Percentiles rank a stretch among this genome's conserved stretches.
Evolutionary conservation across 192 early-diverging fungal species (phyloP).

Genomic region (Irineochytrium annulatum): DNA sequence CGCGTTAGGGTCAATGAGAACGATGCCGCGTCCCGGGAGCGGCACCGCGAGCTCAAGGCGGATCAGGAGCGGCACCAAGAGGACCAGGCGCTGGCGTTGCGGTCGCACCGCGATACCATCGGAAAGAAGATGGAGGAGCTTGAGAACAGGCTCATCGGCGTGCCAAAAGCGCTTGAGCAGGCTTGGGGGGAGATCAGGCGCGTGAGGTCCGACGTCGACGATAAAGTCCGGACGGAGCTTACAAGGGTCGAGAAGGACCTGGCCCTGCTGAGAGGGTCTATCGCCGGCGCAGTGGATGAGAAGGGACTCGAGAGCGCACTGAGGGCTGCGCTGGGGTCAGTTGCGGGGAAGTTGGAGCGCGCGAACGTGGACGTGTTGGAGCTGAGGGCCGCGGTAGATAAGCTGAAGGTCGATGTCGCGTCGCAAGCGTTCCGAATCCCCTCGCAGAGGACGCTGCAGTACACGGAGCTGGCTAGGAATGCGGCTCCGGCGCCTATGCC

Average conservation of each 20-base stretch:
- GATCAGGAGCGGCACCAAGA: constrained; percentile 14
- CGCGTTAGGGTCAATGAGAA: constrained; percentile 9
- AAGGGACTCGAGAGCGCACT: constrained; percentile 11
- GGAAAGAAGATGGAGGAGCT: constrained; percentile 23
- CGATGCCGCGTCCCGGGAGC: constrained; percentile 5
- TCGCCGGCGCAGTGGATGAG: constrained; percentile 10
- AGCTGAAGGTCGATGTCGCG: too few relatives aligned
- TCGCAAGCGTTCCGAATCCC: too few relatives aligned
- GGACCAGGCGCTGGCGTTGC: constrained; percentile 9
- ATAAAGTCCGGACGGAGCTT: constrained; percentile 16
- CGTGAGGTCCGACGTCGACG: constrained; percentile 23
- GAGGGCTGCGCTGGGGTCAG: background rate
- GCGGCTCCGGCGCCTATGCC: too few relatives aligned
- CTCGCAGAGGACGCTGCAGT: too few relatives aligned
- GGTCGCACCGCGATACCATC: constrained; percentile 11
- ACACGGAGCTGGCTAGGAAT: too few relatives aligned
- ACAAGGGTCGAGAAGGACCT: constrained; percentile 24
- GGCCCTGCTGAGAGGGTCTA: constrained; percentile 11
- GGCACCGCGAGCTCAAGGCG: constrained; percentile 15
- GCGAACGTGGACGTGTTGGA: too few relatives aligned
- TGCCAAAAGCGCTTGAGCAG: constrained; percentile 30
- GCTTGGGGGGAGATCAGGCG: constrained; percentile 21
- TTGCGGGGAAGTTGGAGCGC: too few relatives aligned
- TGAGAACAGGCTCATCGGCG: background rate
- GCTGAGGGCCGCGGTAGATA: too few relatives aligned